Percentiles rank a stretch among this genome's conserved stretches.
Evolutionary conservation across 2,329 filamentous ascomycete genomes (phyloP).

Genomic region (Trichoderma arundinaceum): DNA sequence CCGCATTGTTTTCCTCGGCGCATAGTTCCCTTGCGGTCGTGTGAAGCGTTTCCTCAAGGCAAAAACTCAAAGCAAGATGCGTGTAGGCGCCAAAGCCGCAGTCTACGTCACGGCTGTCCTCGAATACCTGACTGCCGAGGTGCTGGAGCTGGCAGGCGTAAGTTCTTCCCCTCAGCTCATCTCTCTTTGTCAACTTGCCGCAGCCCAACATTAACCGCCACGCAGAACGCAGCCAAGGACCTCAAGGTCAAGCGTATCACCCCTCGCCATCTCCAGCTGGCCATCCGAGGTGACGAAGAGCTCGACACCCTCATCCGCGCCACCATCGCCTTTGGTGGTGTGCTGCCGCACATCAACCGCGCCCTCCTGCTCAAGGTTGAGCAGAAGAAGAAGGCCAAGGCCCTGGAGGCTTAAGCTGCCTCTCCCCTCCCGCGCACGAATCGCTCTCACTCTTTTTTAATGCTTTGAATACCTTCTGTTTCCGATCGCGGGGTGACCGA

Average conservation of each 20-base stretch:
- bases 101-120: slow-evolving; percentile 98
- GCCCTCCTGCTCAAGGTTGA: slow-evolving; percentile 94
- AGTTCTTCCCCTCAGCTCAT: slow-evolving; percentile 45
- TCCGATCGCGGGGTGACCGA: slow-evolving; percentile 25
- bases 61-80: slow-evolving; percentile 99
- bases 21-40: slow-evolving; percentile 96
- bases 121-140: slow-evolving; percentile 97
- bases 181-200: slow-evolving; percentile 16
- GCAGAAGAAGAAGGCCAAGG: slow-evolving; percentile 88
- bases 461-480: slow-evolving; percentile 28
- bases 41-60: slow-evolving; percentile 99
- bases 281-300: slow-evolving; percentile 98
- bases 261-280: slow-evolving; percentile 94
- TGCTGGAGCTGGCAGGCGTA: slow-evolving; percentile 92
- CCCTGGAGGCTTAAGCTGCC: slow-evolving; percentile 50
- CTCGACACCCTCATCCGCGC: slow-evolving; percentile 96
- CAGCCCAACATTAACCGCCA: slow-evolving; percentile 35
- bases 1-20: slow-evolving; percentile 22
- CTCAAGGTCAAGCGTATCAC: slow-evolving; percentile 99
- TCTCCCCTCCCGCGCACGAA: slow-evolving; percentile 15
- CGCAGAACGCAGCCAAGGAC: slow-evolving; percentile 93
- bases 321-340: slow-evolving; percentile 97
- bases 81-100: slow-evolving; percentile 96
- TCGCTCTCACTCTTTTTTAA: slow-evolving; percentile 27
- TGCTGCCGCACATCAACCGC: slow-evolving; percentile 98